Evolutionary conservation across 2,329 filamentous ascomycete species (phyloP).

Genomic region (Talaromyces sp.): DNA sequence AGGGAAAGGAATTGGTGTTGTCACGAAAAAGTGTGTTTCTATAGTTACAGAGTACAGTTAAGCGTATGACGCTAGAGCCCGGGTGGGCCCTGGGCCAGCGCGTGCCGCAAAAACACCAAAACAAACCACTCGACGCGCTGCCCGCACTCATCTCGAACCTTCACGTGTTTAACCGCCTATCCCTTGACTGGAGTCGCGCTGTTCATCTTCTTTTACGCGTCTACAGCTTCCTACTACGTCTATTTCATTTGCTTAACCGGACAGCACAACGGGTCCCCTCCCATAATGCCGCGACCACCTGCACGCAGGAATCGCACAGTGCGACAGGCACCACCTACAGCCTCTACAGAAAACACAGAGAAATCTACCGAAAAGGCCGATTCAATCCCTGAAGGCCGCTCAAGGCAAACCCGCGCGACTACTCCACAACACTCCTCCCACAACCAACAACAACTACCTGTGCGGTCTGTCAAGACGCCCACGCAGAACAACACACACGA

Average conservation of each 20-base stretch:
- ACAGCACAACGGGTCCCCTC: not conserved
- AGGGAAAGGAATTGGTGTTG: too few relatives aligned
- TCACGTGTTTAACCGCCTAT: not conserved
- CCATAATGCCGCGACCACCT: conserved; percentile 24
- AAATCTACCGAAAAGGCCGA: not conserved
- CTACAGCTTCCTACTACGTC: not conserved
- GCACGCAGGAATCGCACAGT: conserved; percentile 21
- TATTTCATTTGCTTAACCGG: not conserved
- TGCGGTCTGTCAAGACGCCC: conserved; percentile 27
- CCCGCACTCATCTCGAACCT: not conserved
- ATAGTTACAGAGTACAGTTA: not conserved
- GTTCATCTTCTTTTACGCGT: not conserved
- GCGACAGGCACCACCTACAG: conserved; percentile 10
- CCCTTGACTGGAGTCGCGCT: not conserved
- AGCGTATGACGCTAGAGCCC: not conserved
- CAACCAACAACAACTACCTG: not conserved
- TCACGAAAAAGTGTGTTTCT: too few relatives aligned
- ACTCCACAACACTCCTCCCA: conserved; percentile 2
- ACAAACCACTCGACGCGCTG: not conserved
- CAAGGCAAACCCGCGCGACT: not conserved
- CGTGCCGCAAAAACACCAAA: not conserved
- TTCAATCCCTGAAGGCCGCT: not conserved
- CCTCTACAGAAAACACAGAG: not conserved
- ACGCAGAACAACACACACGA: conserved; percentile 22
- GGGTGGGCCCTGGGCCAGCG: not conserved